Evolutionary conservation across 2,329 filamentous ascomycete species (phyloP).

Genomic region (Beauveria sp.): DNA sequence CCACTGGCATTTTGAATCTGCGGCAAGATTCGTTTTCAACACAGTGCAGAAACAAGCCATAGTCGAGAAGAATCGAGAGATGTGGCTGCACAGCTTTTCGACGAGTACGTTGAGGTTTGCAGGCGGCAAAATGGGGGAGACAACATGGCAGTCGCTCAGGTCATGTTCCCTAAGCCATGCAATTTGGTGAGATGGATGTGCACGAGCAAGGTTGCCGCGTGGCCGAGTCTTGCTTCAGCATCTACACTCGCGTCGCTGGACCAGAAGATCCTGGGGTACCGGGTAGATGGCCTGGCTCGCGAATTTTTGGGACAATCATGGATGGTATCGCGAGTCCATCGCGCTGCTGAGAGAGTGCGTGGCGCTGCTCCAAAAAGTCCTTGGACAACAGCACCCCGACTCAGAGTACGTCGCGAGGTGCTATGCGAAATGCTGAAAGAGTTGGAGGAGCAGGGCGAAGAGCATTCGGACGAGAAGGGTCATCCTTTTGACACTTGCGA

Average conservation of each 20-base stretch:
- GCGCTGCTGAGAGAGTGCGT: not conserved
- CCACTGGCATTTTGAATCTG: too few relatives aligned
- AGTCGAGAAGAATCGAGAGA: too few relatives aligned
- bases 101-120: not conserved
- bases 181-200: not conserved
- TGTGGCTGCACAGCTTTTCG: not conserved
- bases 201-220: not conserved
- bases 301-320: not conserved
- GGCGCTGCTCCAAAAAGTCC: not conserved
- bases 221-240: not conserved
- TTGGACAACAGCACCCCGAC: not conserved
- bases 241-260: not conserved
- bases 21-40: too few relatives aligned
- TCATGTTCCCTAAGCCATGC: not conserved
- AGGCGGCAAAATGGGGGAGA: not conserved
- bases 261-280: not conserved
- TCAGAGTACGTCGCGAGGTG: not conserved
- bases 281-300: not conserved
- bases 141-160: not conserved
- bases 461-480: not conserved
- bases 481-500: not conserved
- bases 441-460: not conserved
- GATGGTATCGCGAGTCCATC: not conserved
- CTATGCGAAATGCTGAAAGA: not conserved
- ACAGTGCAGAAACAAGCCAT: too few relatives aligned